Conservation (phyloP, 192 early-diverging fungal genomes). For the Linnemannia hyalina region DNA sequence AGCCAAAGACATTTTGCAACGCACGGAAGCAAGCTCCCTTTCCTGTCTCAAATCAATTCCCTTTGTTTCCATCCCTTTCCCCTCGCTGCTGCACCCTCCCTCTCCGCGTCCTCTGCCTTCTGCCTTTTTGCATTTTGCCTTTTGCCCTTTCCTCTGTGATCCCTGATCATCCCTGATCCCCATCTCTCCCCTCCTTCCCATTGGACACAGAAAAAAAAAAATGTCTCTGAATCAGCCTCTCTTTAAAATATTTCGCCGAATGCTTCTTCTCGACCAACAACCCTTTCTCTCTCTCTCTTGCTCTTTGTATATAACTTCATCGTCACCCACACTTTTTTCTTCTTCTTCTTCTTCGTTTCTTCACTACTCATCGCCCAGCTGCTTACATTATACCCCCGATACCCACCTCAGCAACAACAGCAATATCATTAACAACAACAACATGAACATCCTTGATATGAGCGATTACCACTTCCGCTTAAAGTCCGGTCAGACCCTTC, state of each 20-base stretch:
- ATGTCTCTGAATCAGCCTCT: slow-evolving; percentile 26
- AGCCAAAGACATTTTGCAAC: too few relatives aligned
- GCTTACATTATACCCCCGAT: not conserved
- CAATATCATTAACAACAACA: not conserved
- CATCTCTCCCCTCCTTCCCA: not conserved
- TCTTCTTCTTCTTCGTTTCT: not conserved
- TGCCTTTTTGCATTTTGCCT: not conserved
- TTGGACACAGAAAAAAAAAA: not conserved
- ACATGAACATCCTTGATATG: slow-evolving; percentile 31
- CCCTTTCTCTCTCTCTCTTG: not conserved
- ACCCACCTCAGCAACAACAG: not conserved
- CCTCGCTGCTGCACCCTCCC: not conserved
- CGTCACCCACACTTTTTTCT: not conserved
- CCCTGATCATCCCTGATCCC: not conserved
- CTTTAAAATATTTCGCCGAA: slow-evolving; percentile 26
- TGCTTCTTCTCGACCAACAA: slow-evolving; percentile 19
- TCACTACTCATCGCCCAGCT: not conserved
- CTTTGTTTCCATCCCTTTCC: too few relatives aligned
- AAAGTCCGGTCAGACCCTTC: not conserved
- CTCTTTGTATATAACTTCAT: not conserved
- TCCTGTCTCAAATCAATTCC: too few relatives aligned
- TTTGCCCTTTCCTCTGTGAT: not conserved
- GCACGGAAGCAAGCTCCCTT: too few relatives aligned
- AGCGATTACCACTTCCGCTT: slow-evolving; percentile 5
- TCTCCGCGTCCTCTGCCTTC: not conserved